phyloP scores from a whole-genome alignment of 306 rosid species.

The Cicer pinnatifidum region DNA sequence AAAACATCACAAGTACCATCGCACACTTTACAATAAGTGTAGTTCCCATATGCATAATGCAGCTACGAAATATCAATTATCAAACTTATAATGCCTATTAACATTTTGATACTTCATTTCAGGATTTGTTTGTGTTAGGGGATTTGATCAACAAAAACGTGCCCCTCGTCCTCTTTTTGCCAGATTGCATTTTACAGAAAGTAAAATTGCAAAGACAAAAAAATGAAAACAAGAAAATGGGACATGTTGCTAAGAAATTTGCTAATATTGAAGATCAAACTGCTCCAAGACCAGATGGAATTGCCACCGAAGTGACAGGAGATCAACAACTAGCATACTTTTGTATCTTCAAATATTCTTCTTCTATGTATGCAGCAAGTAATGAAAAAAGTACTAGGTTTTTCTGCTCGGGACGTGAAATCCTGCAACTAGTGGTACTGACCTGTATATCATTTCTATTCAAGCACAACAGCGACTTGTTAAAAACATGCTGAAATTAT shows the following conservation, averaged over 20 bases:
- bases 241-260: slow-evolving; percentile 39
- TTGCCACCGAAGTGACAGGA: slow-evolving; percentile 45
- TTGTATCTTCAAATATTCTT: slow-evolving; percentile 48
- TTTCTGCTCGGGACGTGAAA: slow-evolving; percentile 38
- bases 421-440: slow-evolving; percentile 38
- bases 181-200: slow-evolving; percentile 74
- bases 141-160: slow-evolving; percentile 68
- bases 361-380: slow-evolving; percentile 45
- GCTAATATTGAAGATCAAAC: slow-evolving; percentile 32
- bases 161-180: slow-evolving; percentile 73
- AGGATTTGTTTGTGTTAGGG: slow-evolving; percentile 95
- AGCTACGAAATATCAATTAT: slow-evolving; percentile 1
- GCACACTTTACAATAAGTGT: slow-evolving; percentile 19
- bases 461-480: slow-evolving; percentile 50
- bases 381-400: slow-evolving; percentile 43
- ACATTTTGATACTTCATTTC: slow-evolving; percentile 48
- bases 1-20: slow-evolving; percentile 1
- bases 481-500: slow-evolving; percentile 30
- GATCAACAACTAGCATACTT: slow-evolving; percentile 49
- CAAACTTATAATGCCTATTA: slow-evolving; percentile 24
- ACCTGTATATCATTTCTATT: slow-evolving; percentile 47
- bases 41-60: slow-evolving; percentile 32
- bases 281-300: slow-evolving; percentile 34
- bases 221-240: slow-evolving; percentile 42
- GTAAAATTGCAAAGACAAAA: slow-evolving; percentile 55